These are phyloP conservation scores for Aspergillus latus DNA, from an alignment of 2,329 filamentous ascomycete species.

Conservation along the genomic window DNA sequence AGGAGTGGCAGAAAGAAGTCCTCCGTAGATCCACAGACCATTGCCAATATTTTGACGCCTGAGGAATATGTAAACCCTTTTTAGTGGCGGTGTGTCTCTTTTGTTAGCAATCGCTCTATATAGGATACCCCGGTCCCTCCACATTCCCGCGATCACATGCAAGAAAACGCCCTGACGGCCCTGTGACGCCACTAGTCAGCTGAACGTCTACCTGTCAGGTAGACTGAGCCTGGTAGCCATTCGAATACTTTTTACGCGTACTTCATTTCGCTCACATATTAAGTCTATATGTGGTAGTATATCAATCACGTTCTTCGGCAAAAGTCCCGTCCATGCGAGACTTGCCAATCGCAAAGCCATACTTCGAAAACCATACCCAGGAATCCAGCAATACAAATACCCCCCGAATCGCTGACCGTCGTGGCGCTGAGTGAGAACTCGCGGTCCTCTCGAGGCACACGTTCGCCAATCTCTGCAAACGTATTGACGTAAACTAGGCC, in stretches of 20 bases:
- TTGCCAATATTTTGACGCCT: background rate
- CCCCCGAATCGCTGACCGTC: constrained; percentile 86
- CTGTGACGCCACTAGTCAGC: constrained; percentile 4
- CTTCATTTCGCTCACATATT: background rate
- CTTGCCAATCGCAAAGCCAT: constrained; percentile 79
- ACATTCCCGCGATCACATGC: constrained; percentile 1
- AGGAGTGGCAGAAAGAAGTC: background rate
- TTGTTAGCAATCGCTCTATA: background rate
- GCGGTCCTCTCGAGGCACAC: constrained; percentile 71
- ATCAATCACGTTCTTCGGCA: constrained; percentile 53
- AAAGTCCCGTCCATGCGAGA: constrained; percentile 73
- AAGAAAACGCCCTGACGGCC: background rate
- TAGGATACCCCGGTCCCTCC: background rate
- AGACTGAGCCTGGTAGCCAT: background rate
- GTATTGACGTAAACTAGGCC: constrained; percentile 94
- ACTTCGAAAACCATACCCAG: constrained; percentile 81
- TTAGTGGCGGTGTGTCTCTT: background rate
- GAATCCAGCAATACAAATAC: constrained; percentile 85
- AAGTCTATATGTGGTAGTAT: background rate
- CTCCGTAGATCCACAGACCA: background rate
- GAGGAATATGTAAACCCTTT: background rate
- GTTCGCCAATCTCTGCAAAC: constrained; percentile 89
- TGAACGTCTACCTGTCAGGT: background rate
- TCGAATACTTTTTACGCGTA: background rate
- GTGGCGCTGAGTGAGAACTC: constrained; percentile 91